Conservation (phyloP, 116 monocot species). For the Iris pallida region DNA sequence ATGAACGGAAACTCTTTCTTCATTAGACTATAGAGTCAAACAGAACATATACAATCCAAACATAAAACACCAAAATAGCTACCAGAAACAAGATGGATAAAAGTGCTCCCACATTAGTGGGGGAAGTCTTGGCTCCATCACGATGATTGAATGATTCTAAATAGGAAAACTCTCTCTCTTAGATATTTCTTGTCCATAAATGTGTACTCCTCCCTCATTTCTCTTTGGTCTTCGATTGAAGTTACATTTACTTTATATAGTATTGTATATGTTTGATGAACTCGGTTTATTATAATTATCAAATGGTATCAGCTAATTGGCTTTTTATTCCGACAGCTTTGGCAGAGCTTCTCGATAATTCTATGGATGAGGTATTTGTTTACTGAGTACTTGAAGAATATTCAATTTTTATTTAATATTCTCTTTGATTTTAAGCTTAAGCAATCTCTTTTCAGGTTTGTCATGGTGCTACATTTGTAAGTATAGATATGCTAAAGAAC, state of each 20-base stretch:
- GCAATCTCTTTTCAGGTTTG: slow-evolving; percentile 21
- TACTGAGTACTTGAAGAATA: neutral
- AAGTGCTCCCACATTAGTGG: no score
- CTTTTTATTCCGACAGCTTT: slow-evolving; percentile 25
- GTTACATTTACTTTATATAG: neutral
- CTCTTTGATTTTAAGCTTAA: neutral
- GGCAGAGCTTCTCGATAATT: slow-evolving; percentile 55
- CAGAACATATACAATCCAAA: no score
- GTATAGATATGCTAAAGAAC: slow-evolving; percentile 37
- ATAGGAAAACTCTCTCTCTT: no score
- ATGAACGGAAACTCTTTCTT: no score
- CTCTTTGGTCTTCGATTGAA: no score
- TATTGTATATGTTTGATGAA: neutral
- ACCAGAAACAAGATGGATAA: no score
- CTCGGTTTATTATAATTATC: neutral
- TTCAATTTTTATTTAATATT: neutral
- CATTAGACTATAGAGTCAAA: no score
- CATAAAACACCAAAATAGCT: no score
- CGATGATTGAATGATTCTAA: no score
- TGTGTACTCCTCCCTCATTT: no score
- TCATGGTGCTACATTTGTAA: slow-evolving; percentile 53
- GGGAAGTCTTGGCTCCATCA: no score
- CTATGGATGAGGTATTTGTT: slow-evolving; percentile 36
- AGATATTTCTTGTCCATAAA: no score
- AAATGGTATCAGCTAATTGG: slow-evolving; percentile 5